Conservation (phyloP, 257 asterid genomes). For the Lantana camara region DNA sequence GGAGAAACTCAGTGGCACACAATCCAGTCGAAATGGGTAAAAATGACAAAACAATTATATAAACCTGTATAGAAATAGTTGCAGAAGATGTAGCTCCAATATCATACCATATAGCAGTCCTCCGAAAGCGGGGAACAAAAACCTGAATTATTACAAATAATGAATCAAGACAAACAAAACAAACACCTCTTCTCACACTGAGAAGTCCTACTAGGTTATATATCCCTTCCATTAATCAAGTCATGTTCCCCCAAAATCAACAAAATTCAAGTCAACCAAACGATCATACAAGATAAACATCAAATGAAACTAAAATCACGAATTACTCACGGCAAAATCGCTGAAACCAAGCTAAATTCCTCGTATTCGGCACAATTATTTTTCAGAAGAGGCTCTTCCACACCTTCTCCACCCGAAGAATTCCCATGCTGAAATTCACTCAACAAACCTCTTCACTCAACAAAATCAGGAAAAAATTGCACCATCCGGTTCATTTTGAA, state of each 20-base stretch:
- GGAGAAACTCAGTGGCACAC: background rate
- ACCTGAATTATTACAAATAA: conserved; percentile 49
- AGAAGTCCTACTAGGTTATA: too few relatives aligned
- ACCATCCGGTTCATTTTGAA: too few relatives aligned
- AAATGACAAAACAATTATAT: too few relatives aligned
- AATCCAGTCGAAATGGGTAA: too few relatives aligned
- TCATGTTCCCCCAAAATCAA: background rate
- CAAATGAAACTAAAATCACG: background rate
- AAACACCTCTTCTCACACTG: too few relatives aligned
- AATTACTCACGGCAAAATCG: conserved; percentile 75
- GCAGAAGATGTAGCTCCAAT: conserved; percentile 98
- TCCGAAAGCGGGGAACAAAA: conserved; percentile 94
- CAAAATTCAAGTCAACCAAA: background rate
- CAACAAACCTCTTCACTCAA: too few relatives aligned
- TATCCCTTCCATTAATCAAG: too few relatives aligned
- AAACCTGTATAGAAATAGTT: conserved; percentile 82
- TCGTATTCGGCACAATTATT: conserved; percentile 37
- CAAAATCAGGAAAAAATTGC: too few relatives aligned
- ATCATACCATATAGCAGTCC: conserved; percentile 97
- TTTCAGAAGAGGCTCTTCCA: conserved; percentile 59
- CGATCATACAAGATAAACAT: background rate
- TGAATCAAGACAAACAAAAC: too few relatives aligned
- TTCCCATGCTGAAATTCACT: conserved; percentile 41
- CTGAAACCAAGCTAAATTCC: conserved; percentile 61
- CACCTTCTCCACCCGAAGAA: conserved; percentile 43